A percentile compares a stretch with the other conserved stretches of the same genome.
phyloP scores from a whole-genome alignment of 2,329 filamentous ascomycete genomes.

The Trichoderma sp. region DNA sequence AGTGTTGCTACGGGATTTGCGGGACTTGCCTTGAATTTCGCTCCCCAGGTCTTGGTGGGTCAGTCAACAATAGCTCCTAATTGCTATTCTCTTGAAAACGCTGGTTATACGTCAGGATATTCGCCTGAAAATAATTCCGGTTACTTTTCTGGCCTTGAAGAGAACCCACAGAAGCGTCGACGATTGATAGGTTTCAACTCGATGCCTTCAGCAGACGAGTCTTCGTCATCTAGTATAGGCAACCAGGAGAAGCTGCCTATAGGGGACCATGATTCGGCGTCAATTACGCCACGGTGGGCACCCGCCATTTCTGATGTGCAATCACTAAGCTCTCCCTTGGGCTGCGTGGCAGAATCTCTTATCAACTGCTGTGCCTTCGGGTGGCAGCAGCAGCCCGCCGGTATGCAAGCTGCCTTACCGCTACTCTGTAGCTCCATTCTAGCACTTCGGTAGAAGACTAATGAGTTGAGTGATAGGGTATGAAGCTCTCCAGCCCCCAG shows the following conservation, averaged over 20 bases:
- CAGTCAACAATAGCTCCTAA: conserved; percentile 38
- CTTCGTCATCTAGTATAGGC: conserved; percentile 32
- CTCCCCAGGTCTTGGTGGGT: conserved; percentile 34
- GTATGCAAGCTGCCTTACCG: conserved; percentile 33
- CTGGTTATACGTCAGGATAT: background rate
- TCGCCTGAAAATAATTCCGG: background rate
- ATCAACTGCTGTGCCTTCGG: conserved; percentile 39
- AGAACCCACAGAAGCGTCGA: conserved; percentile 38
- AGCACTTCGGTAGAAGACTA: background rate
- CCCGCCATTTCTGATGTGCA: conserved; percentile 30
- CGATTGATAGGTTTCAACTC: conserved; percentile 35
- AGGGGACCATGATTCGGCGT: conserved; percentile 23
- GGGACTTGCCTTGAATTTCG: conserved; percentile 31
- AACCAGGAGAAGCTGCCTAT: conserved; percentile 38
- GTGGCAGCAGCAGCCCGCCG: conserved; percentile 34
- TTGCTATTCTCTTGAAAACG: conserved; percentile 24
- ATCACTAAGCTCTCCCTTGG: conserved; percentile 33
- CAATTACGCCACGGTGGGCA: conserved; percentile 24
- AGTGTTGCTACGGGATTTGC: conserved; percentile 31
- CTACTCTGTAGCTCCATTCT: background rate
- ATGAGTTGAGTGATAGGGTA: conserved; percentile 38
- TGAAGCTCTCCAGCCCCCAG: conserved; percentile 35
- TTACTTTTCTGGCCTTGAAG: conserved; percentile 35
- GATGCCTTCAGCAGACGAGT: conserved; percentile 32
- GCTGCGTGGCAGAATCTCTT: conserved; percentile 35